Percentiles rank a stretch among this genome's conserved stretches.
phyloP scores from a whole-genome alignment of 139 green algal species.

The Spirogloea muscicola region DNA sequence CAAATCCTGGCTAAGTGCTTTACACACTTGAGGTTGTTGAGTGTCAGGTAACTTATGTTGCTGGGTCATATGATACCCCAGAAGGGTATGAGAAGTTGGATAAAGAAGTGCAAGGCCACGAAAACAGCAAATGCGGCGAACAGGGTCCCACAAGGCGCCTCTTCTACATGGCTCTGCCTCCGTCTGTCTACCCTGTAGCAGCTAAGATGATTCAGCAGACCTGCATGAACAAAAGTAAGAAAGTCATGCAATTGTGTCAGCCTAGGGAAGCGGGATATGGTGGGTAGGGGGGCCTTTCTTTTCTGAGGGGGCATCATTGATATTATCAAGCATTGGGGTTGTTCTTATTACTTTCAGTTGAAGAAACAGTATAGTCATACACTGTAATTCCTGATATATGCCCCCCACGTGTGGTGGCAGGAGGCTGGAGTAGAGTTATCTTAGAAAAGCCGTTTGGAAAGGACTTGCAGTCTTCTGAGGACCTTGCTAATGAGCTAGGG shows the following conservation, averaged over 20 bases:
- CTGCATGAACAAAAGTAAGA: constrained; percentile 39
- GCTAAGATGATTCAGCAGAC: constrained; percentile 35
- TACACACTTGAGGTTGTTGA: too few relatives aligned
- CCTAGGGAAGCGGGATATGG: too few relatives aligned
- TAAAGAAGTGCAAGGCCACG: constrained; percentile 4
- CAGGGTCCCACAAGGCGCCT: constrained; percentile 48
- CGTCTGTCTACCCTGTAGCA: constrained; percentile 87
- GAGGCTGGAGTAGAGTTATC: constrained; percentile 50
- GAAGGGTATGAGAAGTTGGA: constrained; percentile 42
- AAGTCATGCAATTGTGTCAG: too few relatives aligned
- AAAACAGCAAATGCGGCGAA: background rate
- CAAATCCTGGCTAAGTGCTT: too few relatives aligned
- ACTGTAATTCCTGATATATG: too few relatives aligned
- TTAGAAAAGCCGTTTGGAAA: constrained; percentile 67
- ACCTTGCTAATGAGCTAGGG: constrained; percentile 69
- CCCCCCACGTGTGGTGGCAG: too few relatives aligned
- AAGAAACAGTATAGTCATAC: too few relatives aligned
- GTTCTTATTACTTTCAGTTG: too few relatives aligned
- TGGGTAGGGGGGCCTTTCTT: too few relatives aligned
- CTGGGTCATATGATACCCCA: constrained; percentile 12
- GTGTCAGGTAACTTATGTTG: constrained; percentile 21
- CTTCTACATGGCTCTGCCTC: constrained; percentile 94
- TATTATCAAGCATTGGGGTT: too few relatives aligned
- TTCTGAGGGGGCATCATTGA: too few relatives aligned
- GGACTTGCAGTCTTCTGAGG: constrained; percentile 77